phyloP scores from a whole-genome alignment of 345 rosid genomes.

The Syzygium aromaticum region DNA sequence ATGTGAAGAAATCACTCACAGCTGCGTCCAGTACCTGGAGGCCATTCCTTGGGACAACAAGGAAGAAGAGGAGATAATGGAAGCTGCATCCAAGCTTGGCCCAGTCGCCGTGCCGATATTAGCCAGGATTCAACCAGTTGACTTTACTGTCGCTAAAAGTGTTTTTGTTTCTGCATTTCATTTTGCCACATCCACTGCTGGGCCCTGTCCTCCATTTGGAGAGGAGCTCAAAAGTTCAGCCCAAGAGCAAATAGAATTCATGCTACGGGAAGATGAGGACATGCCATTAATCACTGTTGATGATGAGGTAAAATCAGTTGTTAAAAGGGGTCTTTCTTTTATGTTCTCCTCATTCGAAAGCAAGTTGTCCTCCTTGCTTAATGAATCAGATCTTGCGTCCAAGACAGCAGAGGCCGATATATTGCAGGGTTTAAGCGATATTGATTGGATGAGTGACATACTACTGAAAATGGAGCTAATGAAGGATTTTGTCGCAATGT shows the following conservation, averaged over 20 bases:
- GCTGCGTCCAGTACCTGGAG: slow-evolving; percentile 43
- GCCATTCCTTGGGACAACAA: slow-evolving; percentile 42
- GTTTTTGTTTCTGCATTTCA: slow-evolving; percentile 73
- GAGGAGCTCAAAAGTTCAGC: slow-evolving; percentile 74
- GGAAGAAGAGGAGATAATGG: slow-evolving; percentile 44
- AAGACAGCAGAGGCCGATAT: slow-evolving; percentile 27
- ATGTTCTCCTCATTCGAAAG: slow-evolving; percentile 44
- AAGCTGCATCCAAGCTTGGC: slow-evolving; percentile 18
- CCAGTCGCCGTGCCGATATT: slow-evolving; percentile 46
- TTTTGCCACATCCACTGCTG: slow-evolving; percentile 59
- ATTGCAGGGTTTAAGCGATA: slow-evolving; percentile 37
- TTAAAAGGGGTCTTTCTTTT: slow-evolving; percentile 41
- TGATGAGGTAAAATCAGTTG: slow-evolving; percentile 62
- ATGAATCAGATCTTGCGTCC: slow-evolving; percentile 14
- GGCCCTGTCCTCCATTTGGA: slow-evolving; percentile 41
- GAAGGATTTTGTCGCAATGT: slow-evolving; percentile 73
- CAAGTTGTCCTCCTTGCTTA: slow-evolving; percentile 39
- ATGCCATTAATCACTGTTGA: slow-evolving; percentile 40
- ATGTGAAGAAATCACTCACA: slow-evolving; percentile 33
- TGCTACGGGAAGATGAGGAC: slow-evolving; percentile 69
- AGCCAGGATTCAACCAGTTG: slow-evolving; percentile 43
- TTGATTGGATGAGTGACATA: slow-evolving; percentile 78
- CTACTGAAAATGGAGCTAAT: slow-evolving; percentile 63
- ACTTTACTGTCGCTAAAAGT: slow-evolving; percentile 37
- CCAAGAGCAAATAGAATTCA: slow-evolving; percentile 84